Conservation (phyloP, 2,329 filamentous ascomycete genomes). For the Nemania diffusa region DNA sequence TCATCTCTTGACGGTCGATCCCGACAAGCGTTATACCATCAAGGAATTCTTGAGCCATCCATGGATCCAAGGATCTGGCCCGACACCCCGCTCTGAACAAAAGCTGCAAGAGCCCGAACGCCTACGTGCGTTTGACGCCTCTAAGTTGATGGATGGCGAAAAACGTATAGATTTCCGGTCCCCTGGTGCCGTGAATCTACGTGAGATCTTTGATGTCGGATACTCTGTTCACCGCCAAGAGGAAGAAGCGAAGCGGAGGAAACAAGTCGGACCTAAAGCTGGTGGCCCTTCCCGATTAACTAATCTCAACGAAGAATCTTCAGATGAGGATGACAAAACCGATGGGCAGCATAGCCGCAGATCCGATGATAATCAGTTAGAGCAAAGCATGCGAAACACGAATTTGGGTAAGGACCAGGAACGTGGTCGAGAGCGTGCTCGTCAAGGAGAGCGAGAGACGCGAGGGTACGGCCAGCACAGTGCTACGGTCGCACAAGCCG, state of each 20-base stretch:
- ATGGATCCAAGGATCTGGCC: slow-evolving; percentile 80
- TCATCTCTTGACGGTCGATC: slow-evolving; percentile 92
- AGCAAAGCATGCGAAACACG: slow-evolving; percentile 87
- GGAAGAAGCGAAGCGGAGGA: slow-evolving; percentile 91
- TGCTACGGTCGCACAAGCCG: slow-evolving; percentile 82
- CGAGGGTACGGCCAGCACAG: slow-evolving; percentile 91
- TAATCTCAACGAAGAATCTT: slow-evolving; percentile 75
- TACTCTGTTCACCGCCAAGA: slow-evolving; percentile 97
- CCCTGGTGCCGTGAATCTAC: slow-evolving; percentile 91
- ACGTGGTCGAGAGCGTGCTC: slow-evolving; percentile 63
- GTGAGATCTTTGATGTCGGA: slow-evolving; percentile 97
- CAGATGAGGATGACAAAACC: slow-evolving; percentile 69
- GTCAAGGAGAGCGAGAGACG: slow-evolving; percentile 53
- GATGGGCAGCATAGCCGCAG: slow-evolving; percentile 58
- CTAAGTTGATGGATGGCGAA: slow-evolving; percentile 65
- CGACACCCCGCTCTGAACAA: slow-evolving; percentile 68
- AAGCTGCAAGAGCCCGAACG: slow-evolving; percentile 57
- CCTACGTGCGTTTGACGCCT: slow-evolving; percentile 68
- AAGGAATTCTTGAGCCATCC: slow-evolving; percentile 92
- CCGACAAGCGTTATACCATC: slow-evolving; percentile 94
- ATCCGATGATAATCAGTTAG: slow-evolving; percentile 71
- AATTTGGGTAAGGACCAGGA: slow-evolving; percentile 70
- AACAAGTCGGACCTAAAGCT: slow-evolving; percentile 80
- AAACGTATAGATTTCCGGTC: slow-evolving; percentile 92
- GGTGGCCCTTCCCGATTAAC: slow-evolving; percentile 67